phyloP scores from a whole-genome alignment of 768 basidiomycete species.

The Boletus rufocinnamomeus region DNA sequence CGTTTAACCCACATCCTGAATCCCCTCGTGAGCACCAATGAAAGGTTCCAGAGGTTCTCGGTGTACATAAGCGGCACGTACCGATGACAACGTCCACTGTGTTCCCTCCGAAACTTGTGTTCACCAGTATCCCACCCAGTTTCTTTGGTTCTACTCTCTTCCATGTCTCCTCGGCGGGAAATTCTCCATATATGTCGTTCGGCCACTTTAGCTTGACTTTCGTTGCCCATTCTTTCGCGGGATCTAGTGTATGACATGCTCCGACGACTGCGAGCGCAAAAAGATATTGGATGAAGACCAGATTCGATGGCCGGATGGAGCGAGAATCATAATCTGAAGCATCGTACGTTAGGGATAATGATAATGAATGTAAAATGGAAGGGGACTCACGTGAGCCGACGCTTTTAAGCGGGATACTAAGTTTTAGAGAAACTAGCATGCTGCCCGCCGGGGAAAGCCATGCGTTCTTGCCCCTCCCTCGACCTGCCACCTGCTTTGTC shows the following conservation, averaged over 20 bases:
- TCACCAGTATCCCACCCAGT: constrained; percentile 90
- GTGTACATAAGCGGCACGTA: constrained; percentile 37
- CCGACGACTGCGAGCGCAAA: constrained; percentile 88
- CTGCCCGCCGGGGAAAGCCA: constrained; percentile 95
- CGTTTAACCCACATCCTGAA: constrained; percentile 86
- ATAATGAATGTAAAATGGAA: background rate
- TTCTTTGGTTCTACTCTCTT: constrained; percentile 58
- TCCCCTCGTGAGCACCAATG: constrained; percentile 3
- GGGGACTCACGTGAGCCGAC: constrained; percentile 7
- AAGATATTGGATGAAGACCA: constrained; percentile 95
- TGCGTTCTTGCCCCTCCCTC: constrained; percentile 84
- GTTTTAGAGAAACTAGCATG: constrained; percentile 58
- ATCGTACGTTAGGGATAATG: background rate
- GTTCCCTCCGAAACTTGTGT: constrained; percentile 75
- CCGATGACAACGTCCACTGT: constrained; percentile 81
- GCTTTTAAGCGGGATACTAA: constrained; percentile 24
- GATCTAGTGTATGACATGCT: constrained; percentile 64
- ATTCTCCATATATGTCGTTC: constrained; percentile 86
- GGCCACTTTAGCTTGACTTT: constrained; percentile 91
- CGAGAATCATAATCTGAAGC: constrained; percentile 3
- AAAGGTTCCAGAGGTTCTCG: background rate
- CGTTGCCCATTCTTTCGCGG: constrained; percentile 47
- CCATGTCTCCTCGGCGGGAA: constrained; percentile 39
- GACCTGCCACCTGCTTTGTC: constrained; percentile 81
- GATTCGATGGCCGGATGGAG: constrained; percentile 44